Base-by-base conservation (phyloP, 192 early-diverging fungal genomes). In the Nowakowskiella sp. region DNA sequence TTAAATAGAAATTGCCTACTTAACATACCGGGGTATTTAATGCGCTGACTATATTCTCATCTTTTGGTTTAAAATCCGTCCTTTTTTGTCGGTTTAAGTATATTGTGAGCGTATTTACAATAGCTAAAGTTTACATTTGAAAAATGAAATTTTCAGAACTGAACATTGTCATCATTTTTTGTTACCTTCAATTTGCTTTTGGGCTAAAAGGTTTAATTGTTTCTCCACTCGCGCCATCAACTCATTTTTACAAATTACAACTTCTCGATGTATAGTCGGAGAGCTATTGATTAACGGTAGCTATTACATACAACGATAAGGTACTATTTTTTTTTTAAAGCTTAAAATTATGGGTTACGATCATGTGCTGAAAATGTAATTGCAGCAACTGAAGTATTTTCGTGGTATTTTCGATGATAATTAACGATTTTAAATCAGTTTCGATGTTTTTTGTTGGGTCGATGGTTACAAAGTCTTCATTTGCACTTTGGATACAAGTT, bases 1-100 rank as follows among this genome's bases (percentile, higher is more conserved):
- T n/a, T n/a, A 19, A 49, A 13, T 9, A 30, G 26, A 25, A 16
- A 60, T 8, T 31, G 21, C 13, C 28, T 47, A 21, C 13, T 25
- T 29, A 10, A 57, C 53, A 24, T 28, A 76, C 59, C 39, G 52
- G 33, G 25, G 67, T 67, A 54, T 7, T 47, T 27, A 4, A 32
- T 65, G 19, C 47, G 53, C 21, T 49, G 25, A 3, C 81, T 72
- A 24, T 74, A 53, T 85, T 80, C 36, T 92, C 93, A 52, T 97
- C 93, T 55, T 85, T 89, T 16, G 91, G 89, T 31, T 80, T 79
- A 58, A 89, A 99, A 55, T 99, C 95, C n/a, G 73, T 68, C 46
- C 86, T 86, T 58, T 88, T 90, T 62, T 96, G 95, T 57, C 77
- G 78, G 21, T 65, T 52, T 22, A 99, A 72, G 4, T 87, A 60